Conservation (phyloP, 139 green algal species). For the Eudorina sp. region DNA sequence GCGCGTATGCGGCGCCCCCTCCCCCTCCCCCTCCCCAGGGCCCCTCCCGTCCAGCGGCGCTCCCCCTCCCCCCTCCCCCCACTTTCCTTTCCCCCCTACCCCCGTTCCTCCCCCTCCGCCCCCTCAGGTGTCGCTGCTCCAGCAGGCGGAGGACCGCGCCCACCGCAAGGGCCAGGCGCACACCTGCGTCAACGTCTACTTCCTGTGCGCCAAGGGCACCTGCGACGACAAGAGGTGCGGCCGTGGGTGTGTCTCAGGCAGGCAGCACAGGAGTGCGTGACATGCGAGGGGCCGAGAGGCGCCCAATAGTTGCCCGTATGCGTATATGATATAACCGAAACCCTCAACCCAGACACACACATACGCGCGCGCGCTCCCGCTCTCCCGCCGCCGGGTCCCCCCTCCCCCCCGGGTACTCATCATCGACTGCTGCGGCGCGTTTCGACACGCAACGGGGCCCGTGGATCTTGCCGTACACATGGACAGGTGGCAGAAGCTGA, state of each 20-base stretch:
- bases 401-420: too few species aligned
- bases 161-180: conserved; percentile 84
- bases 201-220: conserved; percentile 83
- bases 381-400: neutral
- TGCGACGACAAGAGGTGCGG: conserved; percentile 76
- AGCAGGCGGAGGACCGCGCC: conserved; percentile 91
- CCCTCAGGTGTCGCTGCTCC: conserved; percentile 69
- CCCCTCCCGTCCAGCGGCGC: too few species aligned
- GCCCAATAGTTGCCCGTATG: too few species aligned
- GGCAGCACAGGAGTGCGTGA: too few species aligned
- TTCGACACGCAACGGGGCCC: too few species aligned
- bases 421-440: neutral
- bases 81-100: neutral
- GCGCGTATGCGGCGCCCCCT: too few species aligned
- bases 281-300: too few species aligned
- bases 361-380: too few species aligned
- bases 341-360: neutral
- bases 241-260: too few species aligned
- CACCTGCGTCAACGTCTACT: conserved; percentile 91
- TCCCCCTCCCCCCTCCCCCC: neutral
- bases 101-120: neutral
- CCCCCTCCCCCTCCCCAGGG: too few species aligned
- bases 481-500: conserved; percentile 61
- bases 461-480: neutral
- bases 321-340: too few species aligned